Conservation (phyloP, 1,284 basidiomycete species). For the Cutaneotrichosporon spelunceum region DNA sequence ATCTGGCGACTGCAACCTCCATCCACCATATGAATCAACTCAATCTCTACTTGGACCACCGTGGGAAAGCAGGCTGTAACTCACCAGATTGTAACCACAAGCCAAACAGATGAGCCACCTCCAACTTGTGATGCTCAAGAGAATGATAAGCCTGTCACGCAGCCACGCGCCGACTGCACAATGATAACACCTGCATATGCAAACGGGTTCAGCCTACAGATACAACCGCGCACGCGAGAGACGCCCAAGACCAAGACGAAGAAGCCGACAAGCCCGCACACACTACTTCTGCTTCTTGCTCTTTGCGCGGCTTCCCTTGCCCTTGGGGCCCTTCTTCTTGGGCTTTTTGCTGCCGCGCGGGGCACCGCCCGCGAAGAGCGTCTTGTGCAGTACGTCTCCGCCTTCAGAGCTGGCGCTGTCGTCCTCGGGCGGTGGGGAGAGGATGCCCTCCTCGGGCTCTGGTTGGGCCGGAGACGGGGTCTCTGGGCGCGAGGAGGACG, state of each 20-base stretch:
- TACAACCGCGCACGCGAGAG: background rate
- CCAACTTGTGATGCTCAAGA: too few species aligned
- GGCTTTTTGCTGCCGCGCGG: conserved; percentile 4
- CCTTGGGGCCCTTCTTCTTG: background rate
- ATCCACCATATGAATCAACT: too few species aligned
- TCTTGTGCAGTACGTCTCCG: conserved; percentile 23
- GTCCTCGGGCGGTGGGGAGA: conserved; percentile 14
- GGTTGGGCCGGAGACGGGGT: conserved; percentile 8
- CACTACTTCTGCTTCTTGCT: conserved; percentile 9
- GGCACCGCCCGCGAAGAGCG: conserved; percentile 16
- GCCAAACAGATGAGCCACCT: too few species aligned
- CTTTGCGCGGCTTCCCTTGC: conserved; percentile 3
- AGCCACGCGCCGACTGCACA: too few species aligned
- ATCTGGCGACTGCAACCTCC: too few species aligned
- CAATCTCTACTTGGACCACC: too few species aligned
- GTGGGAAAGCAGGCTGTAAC: too few species aligned
- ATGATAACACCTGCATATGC: conserved; percentile 5
- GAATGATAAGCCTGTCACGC: too few species aligned
- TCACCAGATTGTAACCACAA: too few species aligned
- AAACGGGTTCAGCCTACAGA: background rate
- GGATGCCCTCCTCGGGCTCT: conserved; percentile 5
- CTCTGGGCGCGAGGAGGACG: conserved; percentile 12
- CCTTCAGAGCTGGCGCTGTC: background rate
- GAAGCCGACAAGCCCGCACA: too few species aligned
- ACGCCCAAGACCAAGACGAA: background rate